Evolutionary conservation across 2,329 filamentous ascomycete species (phyloP).

Genomic region (Nemania sp.): DNA sequence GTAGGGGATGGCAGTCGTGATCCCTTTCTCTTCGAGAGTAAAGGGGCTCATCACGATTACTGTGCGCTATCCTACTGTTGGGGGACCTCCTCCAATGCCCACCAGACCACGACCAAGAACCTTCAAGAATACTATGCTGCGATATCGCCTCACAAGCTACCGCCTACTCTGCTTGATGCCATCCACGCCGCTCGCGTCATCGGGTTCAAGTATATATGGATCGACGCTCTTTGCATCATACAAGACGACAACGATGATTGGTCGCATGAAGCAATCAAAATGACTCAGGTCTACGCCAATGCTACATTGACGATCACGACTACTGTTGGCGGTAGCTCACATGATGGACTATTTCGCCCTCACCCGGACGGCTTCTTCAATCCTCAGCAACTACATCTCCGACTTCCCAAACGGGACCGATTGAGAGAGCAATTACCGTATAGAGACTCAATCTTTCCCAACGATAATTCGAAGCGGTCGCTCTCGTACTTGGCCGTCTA

Average conservation of each 20-base stretch:
- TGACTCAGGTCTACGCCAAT: constrained; percentile 10
- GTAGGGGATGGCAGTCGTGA: not conserved
- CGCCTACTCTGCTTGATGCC: constrained; percentile 1
- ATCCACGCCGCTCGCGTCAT: constrained; percentile 1
- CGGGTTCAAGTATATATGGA: constrained; percentile 10
- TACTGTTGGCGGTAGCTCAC: not conserved
- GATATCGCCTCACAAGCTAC: not conserved
- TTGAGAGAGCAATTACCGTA: not conserved
- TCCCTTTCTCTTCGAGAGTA: constrained; percentile 4
- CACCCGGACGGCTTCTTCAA: constrained; percentile 6
- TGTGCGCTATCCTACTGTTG: constrained; percentile 6
- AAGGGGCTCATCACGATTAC: not conserved
- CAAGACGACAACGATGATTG: constrained; percentile 11
- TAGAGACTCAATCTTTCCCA: not conserved
- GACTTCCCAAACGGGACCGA: not conserved
- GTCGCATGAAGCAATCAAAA: constrained; percentile 5
- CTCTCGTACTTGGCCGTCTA: constrained; percentile 8
- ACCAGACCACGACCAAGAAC: not conserved
- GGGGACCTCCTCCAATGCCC: not conserved
- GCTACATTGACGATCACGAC: constrained; percentile 10
- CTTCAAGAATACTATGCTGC: not conserved
- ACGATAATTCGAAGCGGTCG: not conserved
- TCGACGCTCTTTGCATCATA: constrained; percentile 10
- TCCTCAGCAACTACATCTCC: constrained; percentile 1
- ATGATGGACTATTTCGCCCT: not conserved